Conservation (phyloP, 1,139 yeast genomes). For the Geotrichum restrictum region DNA sequence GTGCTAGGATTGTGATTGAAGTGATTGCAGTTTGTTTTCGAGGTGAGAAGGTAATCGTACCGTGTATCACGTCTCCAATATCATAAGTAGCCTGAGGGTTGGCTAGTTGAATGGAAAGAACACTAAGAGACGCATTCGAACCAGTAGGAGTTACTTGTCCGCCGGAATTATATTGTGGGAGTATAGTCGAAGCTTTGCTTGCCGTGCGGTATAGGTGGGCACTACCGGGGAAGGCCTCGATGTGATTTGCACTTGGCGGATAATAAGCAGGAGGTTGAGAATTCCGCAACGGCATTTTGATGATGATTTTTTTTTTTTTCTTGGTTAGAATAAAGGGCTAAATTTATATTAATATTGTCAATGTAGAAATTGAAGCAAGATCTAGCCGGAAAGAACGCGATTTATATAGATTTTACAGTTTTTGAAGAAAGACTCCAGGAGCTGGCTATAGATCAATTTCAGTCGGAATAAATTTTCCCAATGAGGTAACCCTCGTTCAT, state of each 20-base stretch:
- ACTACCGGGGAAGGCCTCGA: constrained; percentile 12
- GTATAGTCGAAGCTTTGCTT: constrained; percentile 13
- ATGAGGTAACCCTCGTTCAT: neutral
- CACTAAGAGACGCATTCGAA: neutral
- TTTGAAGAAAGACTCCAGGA: neutral
- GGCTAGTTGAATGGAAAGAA: constrained; percentile 5
- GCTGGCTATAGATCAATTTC: neutral
- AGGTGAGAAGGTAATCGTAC: constrained; percentile 11
- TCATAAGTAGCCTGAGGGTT: constrained; percentile 8
- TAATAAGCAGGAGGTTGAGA: constrained; percentile 14
- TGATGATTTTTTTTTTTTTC: no score
- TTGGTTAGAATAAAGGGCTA: no score
- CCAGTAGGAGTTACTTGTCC: constrained; percentile 4
- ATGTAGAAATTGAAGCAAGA: neutral
- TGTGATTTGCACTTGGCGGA: constrained; percentile 16
- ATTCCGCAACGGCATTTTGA: neutral
- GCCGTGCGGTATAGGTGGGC: neutral
- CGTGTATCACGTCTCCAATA: constrained; percentile 18
- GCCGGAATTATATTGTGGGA: constrained; percentile 12
- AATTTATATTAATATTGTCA: neutral
- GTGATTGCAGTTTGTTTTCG: constrained; percentile 6
- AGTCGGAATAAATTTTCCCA: constrained; percentile 2
- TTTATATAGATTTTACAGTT: neutral
- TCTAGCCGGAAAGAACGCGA: neutral
- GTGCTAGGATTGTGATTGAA: neutral